These are phyloP conservation scores for Dalechampia spathulata DNA, from an alignment of 441 rosid genomes.

Conservation along the genomic window DNA sequence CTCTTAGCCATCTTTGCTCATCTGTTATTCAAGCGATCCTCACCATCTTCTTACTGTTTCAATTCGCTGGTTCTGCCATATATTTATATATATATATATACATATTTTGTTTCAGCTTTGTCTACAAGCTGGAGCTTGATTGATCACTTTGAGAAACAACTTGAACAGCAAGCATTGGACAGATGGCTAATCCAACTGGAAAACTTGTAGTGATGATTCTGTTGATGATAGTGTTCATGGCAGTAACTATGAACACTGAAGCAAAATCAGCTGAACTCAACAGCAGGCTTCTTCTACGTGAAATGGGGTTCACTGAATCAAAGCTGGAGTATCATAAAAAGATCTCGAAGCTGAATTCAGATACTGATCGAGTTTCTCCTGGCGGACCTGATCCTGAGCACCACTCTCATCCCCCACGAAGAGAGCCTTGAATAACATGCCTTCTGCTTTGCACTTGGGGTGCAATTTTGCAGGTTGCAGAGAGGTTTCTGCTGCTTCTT, in stretches of 20 bases:
- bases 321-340: constrained; percentile 11
- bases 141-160: background rate
- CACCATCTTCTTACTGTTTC: background rate
- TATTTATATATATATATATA: background rate
- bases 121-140: no score
- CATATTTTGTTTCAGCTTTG: background rate
- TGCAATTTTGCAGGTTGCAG: no score
- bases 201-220: background rate
- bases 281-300: constrained; percentile 21
- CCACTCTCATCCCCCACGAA: constrained; percentile 15
- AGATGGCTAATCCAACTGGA: constrained; percentile 18
- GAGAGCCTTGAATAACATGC: no score
- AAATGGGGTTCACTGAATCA: constrained; percentile 18
- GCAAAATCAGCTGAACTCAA: constrained; percentile 12
- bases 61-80: background rate
- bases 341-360: constrained; percentile 6
- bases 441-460: no score
- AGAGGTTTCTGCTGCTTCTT: background rate
- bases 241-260: constrained; percentile 11
- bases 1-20: background rate
- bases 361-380: constrained; percentile 15
- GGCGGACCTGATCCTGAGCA: constrained; percentile 36
- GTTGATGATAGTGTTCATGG: constrained; percentile 14
- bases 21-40: background rate
- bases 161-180: background rate